phyloP scores from a whole-genome alignment of 768 basidiomycete genomes.

The Leccinum rimulosum region DNA sequence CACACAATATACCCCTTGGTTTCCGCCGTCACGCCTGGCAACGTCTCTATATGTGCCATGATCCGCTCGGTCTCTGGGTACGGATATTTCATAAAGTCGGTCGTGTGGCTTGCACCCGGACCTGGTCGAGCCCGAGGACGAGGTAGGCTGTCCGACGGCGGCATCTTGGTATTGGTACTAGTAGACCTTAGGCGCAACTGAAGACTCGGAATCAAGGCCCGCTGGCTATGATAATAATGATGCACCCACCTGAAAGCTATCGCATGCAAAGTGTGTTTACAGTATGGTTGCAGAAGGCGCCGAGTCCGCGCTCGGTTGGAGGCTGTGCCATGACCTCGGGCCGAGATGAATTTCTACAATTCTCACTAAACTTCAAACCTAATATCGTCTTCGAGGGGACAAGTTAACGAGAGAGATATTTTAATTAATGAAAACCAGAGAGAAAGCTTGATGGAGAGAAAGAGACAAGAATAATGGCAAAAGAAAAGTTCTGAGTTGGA shows the following conservation, averaged over 20 bases:
- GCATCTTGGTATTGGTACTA: neutral
- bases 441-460: neutral
- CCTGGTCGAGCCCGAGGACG: neutral
- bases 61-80: constrained; percentile 10
- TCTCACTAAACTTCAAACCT: neutral
- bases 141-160: constrained; percentile 14
- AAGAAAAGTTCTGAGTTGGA: neutral
- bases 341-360: too few species aligned
- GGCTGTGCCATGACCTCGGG: too few species aligned
- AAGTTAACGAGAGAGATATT: neutral
- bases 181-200: neutral
- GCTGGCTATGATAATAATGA: too few species aligned
- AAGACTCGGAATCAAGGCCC: too few species aligned
- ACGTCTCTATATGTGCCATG: constrained; percentile 9
- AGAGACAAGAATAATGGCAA: neutral
- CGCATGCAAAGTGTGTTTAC: too few species aligned
- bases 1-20: constrained; percentile 18
- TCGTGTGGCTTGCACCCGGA: neutral
- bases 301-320: too few species aligned
- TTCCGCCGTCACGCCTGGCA: constrained; percentile 18
- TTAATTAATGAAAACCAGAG: neutral
- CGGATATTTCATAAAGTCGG: constrained; percentile 21
- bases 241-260: too few species aligned
- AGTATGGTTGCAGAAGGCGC: too few species aligned
- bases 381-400: neutral